These are phyloP conservation scores for Alnus rubra DNA, from an alignment of 306 rosid genomes.

Conservation along the genomic window DNA sequence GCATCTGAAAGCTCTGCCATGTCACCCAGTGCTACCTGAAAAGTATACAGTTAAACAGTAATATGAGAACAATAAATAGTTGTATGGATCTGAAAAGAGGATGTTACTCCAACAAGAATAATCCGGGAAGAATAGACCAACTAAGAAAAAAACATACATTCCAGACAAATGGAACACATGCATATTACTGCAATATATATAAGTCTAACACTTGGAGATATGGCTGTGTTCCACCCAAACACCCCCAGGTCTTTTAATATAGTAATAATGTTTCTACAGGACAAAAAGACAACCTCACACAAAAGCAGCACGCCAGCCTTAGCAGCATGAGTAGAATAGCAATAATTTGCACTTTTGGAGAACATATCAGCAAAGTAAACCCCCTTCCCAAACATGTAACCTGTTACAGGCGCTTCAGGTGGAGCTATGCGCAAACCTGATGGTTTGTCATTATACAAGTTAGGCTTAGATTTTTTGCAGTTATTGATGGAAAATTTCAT, in stretches of 20 bases:
- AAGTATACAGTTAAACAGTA: background rate
- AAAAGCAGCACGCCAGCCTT: slow-evolving; percentile 81
- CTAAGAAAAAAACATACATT: background rate
- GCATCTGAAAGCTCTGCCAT: slow-evolving; percentile 77
- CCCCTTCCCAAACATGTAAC: slow-evolving; percentile 98
- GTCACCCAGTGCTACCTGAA: slow-evolving; percentile 90
- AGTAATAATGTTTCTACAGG: slow-evolving; percentile 3
- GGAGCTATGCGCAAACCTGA: slow-evolving; percentile 99
- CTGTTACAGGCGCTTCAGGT: slow-evolving; percentile 92
- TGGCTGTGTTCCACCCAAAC: slow-evolving; percentile 18
- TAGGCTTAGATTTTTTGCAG: slow-evolving; percentile 20
- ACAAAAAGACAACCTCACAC: slow-evolving; percentile 74
- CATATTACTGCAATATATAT: background rate
- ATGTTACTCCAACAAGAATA: background rate
- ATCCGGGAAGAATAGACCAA: background rate
- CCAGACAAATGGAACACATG: background rate
- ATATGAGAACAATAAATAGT: background rate
- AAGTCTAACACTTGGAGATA: slow-evolving; percentile 18
- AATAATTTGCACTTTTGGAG: slow-evolving; percentile 98
- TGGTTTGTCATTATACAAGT: slow-evolving; percentile 4
- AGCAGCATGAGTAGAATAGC: slow-evolving; percentile 57
- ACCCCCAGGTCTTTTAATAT: background rate
- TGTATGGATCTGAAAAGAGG: background rate
- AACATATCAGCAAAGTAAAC: slow-evolving; percentile 98
- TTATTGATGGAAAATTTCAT: slow-evolving; percentile 18